phyloP scores from a whole-genome alignment of 2,329 filamentous ascomycete genomes.

The Verruconis gallopava region DNA sequence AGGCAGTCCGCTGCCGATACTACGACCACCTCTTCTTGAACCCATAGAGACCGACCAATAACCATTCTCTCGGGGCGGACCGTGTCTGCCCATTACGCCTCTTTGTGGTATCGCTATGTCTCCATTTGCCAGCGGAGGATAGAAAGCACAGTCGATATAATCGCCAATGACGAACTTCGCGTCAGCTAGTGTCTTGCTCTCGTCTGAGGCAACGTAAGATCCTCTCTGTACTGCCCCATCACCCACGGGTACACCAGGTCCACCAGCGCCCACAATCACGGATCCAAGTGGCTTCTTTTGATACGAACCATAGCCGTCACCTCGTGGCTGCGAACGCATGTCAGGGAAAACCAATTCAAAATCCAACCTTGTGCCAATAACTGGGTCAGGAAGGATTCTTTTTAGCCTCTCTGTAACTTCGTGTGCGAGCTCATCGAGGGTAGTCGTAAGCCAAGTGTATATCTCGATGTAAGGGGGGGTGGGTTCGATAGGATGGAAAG shows the following conservation, averaged over 20 bases:
- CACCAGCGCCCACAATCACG: conserved; percentile 57
- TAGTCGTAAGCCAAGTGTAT: conserved; percentile 77
- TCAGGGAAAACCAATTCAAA: conserved; percentile 83
- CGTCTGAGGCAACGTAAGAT: conserved; percentile 14
- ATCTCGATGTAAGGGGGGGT: conserved; percentile 54
- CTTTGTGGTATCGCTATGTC: conserved; percentile 50
- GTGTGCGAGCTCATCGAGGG: conserved; percentile 66
- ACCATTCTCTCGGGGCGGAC: conserved; percentile 21
- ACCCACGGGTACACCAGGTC: conserved; percentile 27
- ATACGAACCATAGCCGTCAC: conserved; percentile 41
- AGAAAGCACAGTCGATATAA: conserved; percentile 70
- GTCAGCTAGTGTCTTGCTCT: conserved; percentile 58
- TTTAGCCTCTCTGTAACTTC: conserved; percentile 60
- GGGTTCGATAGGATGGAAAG: conserved; percentile 45
- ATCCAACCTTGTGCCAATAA: conserved; percentile 70
- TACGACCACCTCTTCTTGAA: conserved; percentile 15
- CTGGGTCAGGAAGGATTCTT: conserved; percentile 53
- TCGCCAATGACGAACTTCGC: conserved; percentile 79
- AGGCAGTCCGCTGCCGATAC: conserved; percentile 17
- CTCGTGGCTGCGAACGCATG: conserved; percentile 35
- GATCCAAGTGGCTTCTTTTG: conserved; percentile 71
- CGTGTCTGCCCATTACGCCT: conserved; percentile 25
- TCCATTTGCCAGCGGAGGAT: conserved; percentile 63
- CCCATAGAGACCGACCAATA: conserved; percentile 16
- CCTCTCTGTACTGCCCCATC: conserved; percentile 24